phyloP scores from a whole-genome alignment of 2,329 filamentous ascomycete genomes.

The Acrocalymma vagum region DNA sequence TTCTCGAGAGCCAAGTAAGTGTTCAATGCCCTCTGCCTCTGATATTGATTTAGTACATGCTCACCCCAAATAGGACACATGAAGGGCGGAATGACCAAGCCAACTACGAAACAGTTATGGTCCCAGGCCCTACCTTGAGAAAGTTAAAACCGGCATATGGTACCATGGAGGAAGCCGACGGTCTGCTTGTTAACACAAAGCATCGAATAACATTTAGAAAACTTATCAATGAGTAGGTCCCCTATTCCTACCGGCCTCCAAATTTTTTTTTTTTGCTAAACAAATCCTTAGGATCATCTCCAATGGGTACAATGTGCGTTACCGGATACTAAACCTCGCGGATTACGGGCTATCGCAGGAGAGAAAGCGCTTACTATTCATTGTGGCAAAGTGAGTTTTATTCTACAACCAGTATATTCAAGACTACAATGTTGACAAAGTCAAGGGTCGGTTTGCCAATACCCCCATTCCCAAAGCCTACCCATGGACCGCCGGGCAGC shows the following conservation, averaged over 20 bases:
- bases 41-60: not conserved
- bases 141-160: slow-evolving; percentile 24
- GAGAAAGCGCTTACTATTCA: slow-evolving; percentile 34
- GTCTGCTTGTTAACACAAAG: slow-evolving; percentile 12
- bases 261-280: too few relatives aligned
- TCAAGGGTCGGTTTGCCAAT: slow-evolving; percentile 30
- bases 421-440: slow-evolving; percentile 11
- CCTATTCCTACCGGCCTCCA: too few relatives aligned
- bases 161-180: slow-evolving; percentile 27
- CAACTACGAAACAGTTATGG: slow-evolving; percentile 28
- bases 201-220: slow-evolving; percentile 21
- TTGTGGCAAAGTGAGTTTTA: slow-evolving; percentile 30
- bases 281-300: too few relatives aligned
- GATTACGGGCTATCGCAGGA: slow-evolving; percentile 32
- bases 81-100: slow-evolving; percentile 28
- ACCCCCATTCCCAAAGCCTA: slow-evolving; percentile 37
- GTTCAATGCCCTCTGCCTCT: not conserved
- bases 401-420: not conserved
- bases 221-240: slow-evolving; percentile 1
- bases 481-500: slow-evolving; percentile 25
- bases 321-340: slow-evolving; percentile 24
- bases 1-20: slow-evolving; percentile 29
- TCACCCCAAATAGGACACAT: slow-evolving; percentile 15
- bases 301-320: slow-evolving; percentile 37
- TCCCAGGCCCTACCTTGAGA: slow-evolving; percentile 15